Conservation (phyloP, 768 basidiomycete genomes). For the Mycena belliarum region DNA sequence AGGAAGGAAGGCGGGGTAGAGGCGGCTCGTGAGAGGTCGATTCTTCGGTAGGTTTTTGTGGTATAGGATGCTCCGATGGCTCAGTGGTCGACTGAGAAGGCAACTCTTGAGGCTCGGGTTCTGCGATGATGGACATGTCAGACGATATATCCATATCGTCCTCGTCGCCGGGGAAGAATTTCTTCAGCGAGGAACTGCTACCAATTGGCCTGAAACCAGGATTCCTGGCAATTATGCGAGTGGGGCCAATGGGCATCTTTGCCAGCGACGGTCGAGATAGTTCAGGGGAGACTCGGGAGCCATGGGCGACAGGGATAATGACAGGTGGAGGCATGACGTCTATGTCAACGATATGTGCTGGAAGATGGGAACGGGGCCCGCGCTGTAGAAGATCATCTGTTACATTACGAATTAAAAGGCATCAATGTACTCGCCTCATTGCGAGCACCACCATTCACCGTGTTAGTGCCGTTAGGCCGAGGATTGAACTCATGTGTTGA, state of each 20-base stretch:
- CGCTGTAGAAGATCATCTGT: neutral
- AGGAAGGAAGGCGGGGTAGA: conserved; percentile 4
- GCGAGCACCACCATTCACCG: conserved; percentile 42
- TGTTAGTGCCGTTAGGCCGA: conserved; percentile 37
- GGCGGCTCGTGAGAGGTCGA: conserved; percentile 1
- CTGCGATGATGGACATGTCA: conserved; percentile 21
- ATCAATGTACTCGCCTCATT: conserved; percentile 25
- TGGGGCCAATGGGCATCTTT: conserved; percentile 12
- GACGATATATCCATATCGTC: conserved; percentile 55
- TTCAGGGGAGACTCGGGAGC: conserved; percentile 14
- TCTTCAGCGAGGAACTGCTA: conserved; percentile 59
- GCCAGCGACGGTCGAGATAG: conserved; percentile 8
- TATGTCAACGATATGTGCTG: conserved; percentile 16
- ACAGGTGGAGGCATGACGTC: conserved; percentile 35
- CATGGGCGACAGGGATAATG: conserved; percentile 25
- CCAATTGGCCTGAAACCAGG: conserved; percentile 71
- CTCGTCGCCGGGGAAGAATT: conserved; percentile 84
- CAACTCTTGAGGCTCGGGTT: conserved; percentile 14
- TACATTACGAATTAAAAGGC: neutral
- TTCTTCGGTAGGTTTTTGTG: neutral
- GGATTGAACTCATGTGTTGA: neutral
- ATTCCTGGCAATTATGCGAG: conserved; percentile 36
- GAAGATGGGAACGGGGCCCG: conserved; percentile 7
- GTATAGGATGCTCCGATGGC: neutral
- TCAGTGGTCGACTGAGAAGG: conserved; percentile 1